These are phyloP conservation scores for Starmerella cellae DNA, from an alignment of 805 yeast genomes.

Conservation along the genomic window DNA sequence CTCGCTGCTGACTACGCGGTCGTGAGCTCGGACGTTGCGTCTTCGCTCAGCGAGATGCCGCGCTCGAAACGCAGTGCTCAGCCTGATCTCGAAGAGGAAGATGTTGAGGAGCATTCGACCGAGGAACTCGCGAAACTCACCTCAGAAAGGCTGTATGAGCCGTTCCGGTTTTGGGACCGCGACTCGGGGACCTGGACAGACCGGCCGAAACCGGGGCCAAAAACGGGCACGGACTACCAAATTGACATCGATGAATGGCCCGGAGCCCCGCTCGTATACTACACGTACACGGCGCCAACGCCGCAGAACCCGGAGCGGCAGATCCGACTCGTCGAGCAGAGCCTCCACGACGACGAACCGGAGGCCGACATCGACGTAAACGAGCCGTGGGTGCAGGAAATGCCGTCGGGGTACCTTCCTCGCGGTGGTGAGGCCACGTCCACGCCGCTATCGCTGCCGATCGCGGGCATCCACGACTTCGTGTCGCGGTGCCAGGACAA, in stretches of 20 bases:
- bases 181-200: slow-evolving; percentile 66
- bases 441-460: slow-evolving; percentile 51
- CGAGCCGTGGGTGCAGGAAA: slow-evolving; percentile 55
- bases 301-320: background rate
- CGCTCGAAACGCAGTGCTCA: background rate
- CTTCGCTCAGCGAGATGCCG: background rate
- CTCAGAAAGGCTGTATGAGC: slow-evolving; percentile 37
- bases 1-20: slow-evolving; percentile 74
- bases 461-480: slow-evolving; percentile 39
- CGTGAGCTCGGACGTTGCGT: slow-evolving; percentile 9
- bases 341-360: background rate
- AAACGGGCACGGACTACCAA: slow-evolving; percentile 65
- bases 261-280: slow-evolving; percentile 53
- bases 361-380: slow-evolving; percentile 12
- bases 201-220: slow-evolving; percentile 60
- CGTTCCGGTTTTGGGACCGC: slow-evolving; percentile 63
- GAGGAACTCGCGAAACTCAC: slow-evolving; percentile 20
- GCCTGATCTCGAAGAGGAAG: background rate
- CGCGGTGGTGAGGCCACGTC: slow-evolving; percentile 52
- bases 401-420: slow-evolving; percentile 70
- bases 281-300: slow-evolving; percentile 27
- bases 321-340: background rate
- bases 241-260: slow-evolving; percentile 46
- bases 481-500: slow-evolving; percentile 38
- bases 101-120: background rate